Evolutionary conservation across 495 filamentous ascomycete genomes (phyloP).

Genomic region (Tuber microsphaerosporum): DNA sequence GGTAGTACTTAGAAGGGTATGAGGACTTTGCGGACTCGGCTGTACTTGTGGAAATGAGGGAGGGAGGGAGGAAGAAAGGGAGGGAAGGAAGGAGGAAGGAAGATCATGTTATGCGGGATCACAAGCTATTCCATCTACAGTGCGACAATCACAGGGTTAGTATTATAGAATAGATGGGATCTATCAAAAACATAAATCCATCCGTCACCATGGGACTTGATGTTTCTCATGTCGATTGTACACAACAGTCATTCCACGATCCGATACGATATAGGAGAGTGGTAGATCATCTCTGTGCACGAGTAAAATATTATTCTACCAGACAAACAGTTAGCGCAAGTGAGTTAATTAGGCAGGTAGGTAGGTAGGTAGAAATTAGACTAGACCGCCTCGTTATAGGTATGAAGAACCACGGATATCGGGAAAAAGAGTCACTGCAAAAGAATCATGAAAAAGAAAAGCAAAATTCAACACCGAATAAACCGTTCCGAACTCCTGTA

Average conservation of each 20-base stretch:
- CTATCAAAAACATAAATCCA: background rate
- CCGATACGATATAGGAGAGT: background rate
- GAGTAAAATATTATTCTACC: background rate
- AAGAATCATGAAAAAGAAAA: background rate
- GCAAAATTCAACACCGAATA: background rate
- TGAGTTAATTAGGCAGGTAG: background rate
- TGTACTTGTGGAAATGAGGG: background rate
- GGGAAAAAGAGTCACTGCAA: background rate
- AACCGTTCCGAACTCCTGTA: background rate
- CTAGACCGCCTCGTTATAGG: background rate
- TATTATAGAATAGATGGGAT: background rate
- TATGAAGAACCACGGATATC: background rate
- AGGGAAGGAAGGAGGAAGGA: background rate
- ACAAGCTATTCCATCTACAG: background rate
- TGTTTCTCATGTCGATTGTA: background rate
- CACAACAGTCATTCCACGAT: background rate
- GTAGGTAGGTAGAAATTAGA: background rate
- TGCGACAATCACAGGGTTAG: background rate
- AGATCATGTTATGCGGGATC: background rate
- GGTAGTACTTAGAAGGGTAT: background rate
- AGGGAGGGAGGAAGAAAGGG: background rate
- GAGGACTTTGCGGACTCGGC: background rate
- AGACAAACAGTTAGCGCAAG: background rate
- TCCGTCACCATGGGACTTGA: background rate
- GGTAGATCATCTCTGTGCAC: background rate